Conservation (phyloP, 1,139 yeast species). For the Taphrina wiesneri region DNA sequence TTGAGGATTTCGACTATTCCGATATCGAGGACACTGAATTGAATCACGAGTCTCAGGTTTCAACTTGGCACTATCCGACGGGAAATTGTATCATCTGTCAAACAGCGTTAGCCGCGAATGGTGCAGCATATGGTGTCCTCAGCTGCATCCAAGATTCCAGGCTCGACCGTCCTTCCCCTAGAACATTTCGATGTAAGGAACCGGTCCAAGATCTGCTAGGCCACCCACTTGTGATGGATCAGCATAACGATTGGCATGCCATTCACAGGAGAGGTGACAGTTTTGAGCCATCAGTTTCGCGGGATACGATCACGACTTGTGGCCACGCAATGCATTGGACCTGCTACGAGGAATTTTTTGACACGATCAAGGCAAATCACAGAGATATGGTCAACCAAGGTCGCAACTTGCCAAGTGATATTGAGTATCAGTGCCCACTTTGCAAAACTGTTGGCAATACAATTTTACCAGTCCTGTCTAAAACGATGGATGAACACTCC, state of each 20-base stretch:
- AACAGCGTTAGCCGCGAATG: conserved; percentile 53
- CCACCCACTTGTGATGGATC: conserved; percentile 17
- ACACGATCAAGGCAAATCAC: conserved; percentile 57
- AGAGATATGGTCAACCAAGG: conserved; percentile 78
- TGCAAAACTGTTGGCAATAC: conserved; percentile 85
- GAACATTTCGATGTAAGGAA: neutral
- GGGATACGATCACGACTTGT: conserved; percentile 69
- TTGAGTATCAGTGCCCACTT: conserved; percentile 81
- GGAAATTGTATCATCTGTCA: conserved; percentile 87
- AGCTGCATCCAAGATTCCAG: conserved; percentile 19
- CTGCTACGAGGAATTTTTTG: conserved; percentile 68
- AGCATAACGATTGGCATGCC: conserved; percentile 55
- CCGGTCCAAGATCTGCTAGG: neutral
- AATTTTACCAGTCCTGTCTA: conserved; percentile 65
- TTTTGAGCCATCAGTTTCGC: neutral
- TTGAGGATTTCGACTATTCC: conserved; percentile 38
- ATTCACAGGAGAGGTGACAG: conserved; percentile 50
- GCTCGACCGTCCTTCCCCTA: conserved; percentile 14
- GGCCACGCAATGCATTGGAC: conserved; percentile 91
- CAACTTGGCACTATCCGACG: conserved; percentile 69
- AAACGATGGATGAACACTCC: neutral
- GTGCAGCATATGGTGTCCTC: conserved; percentile 17
- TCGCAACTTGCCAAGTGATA: conserved; percentile 67
- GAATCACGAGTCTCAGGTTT: conserved; percentile 40
- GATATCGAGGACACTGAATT: conserved; percentile 43